Base-by-base conservation (phyloP, 1,139 yeast species). In the Geotrichum phurueaensis region DNA sequence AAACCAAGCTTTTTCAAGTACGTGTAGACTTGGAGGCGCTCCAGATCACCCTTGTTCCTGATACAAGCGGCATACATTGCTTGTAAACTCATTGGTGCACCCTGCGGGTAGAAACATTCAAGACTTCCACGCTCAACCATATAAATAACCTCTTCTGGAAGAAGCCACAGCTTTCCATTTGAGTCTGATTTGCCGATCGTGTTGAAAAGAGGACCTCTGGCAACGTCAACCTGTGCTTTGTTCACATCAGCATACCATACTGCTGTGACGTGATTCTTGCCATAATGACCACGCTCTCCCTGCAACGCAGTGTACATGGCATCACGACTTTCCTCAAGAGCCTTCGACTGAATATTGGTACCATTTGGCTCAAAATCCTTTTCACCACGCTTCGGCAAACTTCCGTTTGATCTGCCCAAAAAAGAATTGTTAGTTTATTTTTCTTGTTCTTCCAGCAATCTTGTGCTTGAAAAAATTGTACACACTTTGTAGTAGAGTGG, bases 321-420 rank as follows among this genome's bases (percentile, higher is more conserved):
- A 27, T 81, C 73, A 58, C 88, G 77, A 10, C 95, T 84, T 45
- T 78, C 79, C 10, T 76, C 75, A 5, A 92, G 76, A 22, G 79
- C 76, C 5, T 73, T 68, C 1, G 69, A 70, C 72, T 92, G 97
- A 27, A 81, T 76, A 2, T 73, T 70, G 0, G 95, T 86, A 0
- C 92, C 90, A 71, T 87, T 94, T 0, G 96, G 97, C 63, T 85
- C 96, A 67, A 85, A 87, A 65, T 89, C 97, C 71, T 92, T 92
- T 63, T 85, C 94, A 1, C 97, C 97, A 64, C 94, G 76, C 64
- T 81, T 83, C 1, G 87, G 87, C n/a, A 83, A 65, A 33, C 69
- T 65, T 23, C 68, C 70, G 36, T 69, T 65, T 10, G 70, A 66
- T 48, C 68, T 69, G 51, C 66, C 67, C 31, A 71, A 65, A 51